Conservation (phyloP, 768 basidiomycete genomes). For the Russula brevipes region DNA sequence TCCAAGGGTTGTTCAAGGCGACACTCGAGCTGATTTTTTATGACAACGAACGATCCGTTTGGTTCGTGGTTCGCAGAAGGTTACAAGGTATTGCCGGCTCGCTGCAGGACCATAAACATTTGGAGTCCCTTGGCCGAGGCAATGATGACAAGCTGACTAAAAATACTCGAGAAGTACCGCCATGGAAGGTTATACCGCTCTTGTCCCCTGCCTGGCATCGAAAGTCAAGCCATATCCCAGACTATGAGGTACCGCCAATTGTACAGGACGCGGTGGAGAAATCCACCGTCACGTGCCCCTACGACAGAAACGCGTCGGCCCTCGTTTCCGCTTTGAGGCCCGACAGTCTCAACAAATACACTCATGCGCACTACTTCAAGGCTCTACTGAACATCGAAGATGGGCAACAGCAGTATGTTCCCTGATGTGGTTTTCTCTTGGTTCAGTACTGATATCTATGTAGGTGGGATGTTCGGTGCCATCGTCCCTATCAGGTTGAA, state of each 20-base stretch:
- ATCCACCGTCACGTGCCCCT: neutral
- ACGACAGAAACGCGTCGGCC: neutral
- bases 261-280: conserved; percentile 3
- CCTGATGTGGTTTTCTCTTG: neutral
- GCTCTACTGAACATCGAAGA: conserved; percentile 23
- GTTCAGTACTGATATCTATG: conserved; percentile 32
- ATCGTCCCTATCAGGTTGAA: neutral
- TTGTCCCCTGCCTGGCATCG: neutral
- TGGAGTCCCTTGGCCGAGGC: neutral
- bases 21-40: conserved; percentile 16
- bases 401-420: conserved; percentile 49
- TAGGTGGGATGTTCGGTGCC: conserved; percentile 8
- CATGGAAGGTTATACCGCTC: neutral
- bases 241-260: conserved; percentile 10
- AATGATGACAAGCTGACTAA: neutral
- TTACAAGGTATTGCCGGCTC: conserved; percentile 14
- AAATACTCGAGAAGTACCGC: neutral
- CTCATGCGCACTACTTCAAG: conserved; percentile 11
- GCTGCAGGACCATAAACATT: conserved; percentile 4
- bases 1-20: conserved; percentile 13
- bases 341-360: conserved; percentile 1
- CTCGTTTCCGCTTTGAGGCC: neutral
- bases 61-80: neutral
- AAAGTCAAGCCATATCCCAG: conserved; percentile 4
- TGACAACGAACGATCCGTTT: neutral